Evolutionary conservation across 2,329 filamentous ascomycete genomes (phyloP).

Genomic region (Diaporthe velutina): DNA sequence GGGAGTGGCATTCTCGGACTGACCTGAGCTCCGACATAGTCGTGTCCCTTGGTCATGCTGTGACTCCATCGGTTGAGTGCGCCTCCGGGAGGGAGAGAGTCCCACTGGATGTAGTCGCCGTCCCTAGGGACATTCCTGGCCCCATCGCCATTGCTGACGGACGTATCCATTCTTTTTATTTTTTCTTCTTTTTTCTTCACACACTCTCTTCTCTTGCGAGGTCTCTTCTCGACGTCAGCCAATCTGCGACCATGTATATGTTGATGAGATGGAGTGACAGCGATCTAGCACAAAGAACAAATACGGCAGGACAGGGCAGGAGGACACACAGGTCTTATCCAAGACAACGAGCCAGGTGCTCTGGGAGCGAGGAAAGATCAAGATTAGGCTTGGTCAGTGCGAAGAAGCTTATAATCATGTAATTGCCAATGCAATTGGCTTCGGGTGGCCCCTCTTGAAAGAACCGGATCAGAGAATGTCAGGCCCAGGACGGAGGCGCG

Average conservation of each 20-base stretch:
- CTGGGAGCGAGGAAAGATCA: not conserved
- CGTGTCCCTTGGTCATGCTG: slow-evolving; percentile 84
- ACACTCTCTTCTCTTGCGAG: slow-evolving; percentile 5
- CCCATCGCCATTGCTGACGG: not conserved
- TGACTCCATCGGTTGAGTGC: slow-evolving; percentile 88
- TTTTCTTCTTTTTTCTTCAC: too few species aligned
- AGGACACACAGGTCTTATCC: not conserved
- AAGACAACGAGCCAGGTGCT: not conserved
- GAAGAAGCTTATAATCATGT: not conserved
- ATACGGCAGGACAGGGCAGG: too few species aligned
- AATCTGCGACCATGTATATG: not conserved
- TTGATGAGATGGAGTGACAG: not conserved
- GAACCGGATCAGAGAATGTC: not conserved
- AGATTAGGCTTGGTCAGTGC: not conserved
- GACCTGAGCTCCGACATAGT: slow-evolving; percentile 92
- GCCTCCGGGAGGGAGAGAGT: slow-evolving; percentile 63
- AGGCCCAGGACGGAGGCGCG: not conserved
- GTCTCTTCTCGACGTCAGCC: not conserved
- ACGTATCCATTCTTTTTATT: not conserved
- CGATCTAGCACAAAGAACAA: not conserved
- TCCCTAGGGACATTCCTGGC: slow-evolving; percentile 55
- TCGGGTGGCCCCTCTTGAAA: not conserved
- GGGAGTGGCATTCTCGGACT: not conserved
- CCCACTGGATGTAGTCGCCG: slow-evolving; percentile 68
- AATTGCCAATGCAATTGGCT: not conserved